Evolutionary conservation across 805 yeast species (phyloP).

Genomic region (Wickerhamomyces hampshirensis): DNA sequence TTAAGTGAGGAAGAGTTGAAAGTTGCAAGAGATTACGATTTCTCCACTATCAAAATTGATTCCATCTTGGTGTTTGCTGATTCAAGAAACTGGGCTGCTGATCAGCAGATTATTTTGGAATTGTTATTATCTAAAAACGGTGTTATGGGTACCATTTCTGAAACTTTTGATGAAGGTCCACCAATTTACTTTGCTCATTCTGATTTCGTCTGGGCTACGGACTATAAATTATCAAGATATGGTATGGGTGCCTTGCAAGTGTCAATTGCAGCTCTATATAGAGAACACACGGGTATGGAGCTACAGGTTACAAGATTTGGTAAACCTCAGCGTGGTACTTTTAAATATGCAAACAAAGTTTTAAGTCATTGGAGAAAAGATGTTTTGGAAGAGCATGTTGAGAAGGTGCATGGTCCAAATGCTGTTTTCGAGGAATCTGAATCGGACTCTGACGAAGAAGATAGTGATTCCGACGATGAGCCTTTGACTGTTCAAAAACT

Average conservation of each 20-base stretch:
- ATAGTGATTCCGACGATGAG: conserved; percentile 30
- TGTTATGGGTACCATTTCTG: conserved; percentile 75
- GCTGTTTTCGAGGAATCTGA: conserved; percentile 16
- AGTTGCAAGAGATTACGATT: conserved; percentile 54
- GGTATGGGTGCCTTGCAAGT: conserved; percentile 96
- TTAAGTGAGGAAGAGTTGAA: conserved; percentile 65
- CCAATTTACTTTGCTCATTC: conserved; percentile 85
- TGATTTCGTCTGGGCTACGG: conserved; percentile 91
- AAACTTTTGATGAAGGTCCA: conserved; percentile 73
- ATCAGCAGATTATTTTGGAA: conserved; percentile 84
- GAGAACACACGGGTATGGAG: conserved; percentile 80
- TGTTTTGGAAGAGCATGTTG: conserved; percentile 68
- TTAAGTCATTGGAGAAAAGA: conserved; percentile 75
- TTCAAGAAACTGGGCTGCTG: conserved; percentile 90
- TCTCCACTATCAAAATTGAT: conserved; percentile 62
- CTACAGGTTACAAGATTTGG: conserved; percentile 80
- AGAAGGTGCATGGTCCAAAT: conserved; percentile 38
- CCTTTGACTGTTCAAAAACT: conserved; percentile 43
- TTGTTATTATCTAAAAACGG: conserved; percentile 72
- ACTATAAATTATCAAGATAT: conserved; percentile 73
- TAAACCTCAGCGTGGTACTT: conserved; percentile 86
- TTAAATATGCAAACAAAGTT: conserved; percentile 76
- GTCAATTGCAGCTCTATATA: conserved; percentile 77
- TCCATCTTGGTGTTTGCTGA: conserved; percentile 89
- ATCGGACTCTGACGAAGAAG: conserved; percentile 25